These are phyloP conservation scores for Mortierella hygrophila DNA, from an alignment of 192 early-diverging fungal genomes.

Conservation along the genomic window DNA sequence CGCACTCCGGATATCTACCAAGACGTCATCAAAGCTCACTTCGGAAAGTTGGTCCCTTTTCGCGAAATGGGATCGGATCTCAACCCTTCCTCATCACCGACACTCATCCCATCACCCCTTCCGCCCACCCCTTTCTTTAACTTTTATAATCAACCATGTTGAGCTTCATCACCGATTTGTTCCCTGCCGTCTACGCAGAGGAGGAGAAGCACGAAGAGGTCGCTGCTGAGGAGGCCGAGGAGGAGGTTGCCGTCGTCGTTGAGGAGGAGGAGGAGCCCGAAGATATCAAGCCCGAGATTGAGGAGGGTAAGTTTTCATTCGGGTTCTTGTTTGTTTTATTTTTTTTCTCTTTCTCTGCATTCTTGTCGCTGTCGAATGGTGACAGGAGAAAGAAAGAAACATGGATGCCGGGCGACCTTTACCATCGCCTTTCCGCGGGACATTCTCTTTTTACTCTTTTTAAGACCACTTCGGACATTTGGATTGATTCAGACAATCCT, in stretches of 20 bases:
- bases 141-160: slow-evolving; percentile 33
- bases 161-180: slow-evolving; percentile 62
- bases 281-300: slow-evolving; percentile 71
- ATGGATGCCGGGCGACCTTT: no score
- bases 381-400: no score
- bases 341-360: background rate
- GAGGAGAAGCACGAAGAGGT: slow-evolving; percentile 57
- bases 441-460: background rate
- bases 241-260: slow-evolving; percentile 41
- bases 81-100: background rate
- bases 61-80: slow-evolving; percentile 14
- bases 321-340: background rate
- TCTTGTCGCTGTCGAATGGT: background rate
- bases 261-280: slow-evolving; percentile 67
- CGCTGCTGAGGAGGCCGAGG: slow-evolving; percentile 60
- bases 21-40: background rate
- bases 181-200: slow-evolving; percentile 77
- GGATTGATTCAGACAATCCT: background rate
- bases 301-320: slow-evolving; percentile 63
- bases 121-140: slow-evolving; percentile 1
- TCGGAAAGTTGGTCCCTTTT: background rate
- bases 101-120: background rate
- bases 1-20: background rate
- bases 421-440: no score
- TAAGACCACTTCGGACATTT: background rate